Evolutionary conservation across 2,329 filamentous ascomycete species (phyloP).

Genomic region (Tolypocladium amazonense): DNA sequence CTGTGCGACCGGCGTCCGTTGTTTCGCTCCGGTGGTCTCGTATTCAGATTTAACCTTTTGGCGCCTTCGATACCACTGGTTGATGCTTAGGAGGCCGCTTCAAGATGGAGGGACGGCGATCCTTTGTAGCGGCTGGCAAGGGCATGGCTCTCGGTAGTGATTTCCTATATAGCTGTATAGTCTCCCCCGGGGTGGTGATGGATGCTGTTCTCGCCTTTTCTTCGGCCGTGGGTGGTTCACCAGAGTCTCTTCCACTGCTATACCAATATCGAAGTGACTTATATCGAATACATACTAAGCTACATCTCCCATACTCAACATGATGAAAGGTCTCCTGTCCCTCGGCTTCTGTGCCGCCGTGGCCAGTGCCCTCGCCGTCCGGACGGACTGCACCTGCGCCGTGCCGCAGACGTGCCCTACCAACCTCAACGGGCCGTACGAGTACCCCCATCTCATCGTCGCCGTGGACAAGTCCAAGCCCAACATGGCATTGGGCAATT

Average conservation of each 20-base stretch:
- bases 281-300: background rate
- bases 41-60: background rate
- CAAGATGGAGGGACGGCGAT: background rate
- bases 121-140: background rate
- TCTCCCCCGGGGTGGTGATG: background rate
- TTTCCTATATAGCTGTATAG: background rate
- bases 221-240: too few relatives aligned
- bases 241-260: background rate
- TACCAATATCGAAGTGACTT: background rate
- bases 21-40: background rate
- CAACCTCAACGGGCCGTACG: constrained; percentile 32
- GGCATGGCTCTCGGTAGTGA: background rate
- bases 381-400: constrained; percentile 8
- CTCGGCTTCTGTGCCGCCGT: constrained; percentile 3
- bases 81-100: background rate
- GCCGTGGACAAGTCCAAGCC: constrained; percentile 45
- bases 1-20: background rate
- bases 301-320: background rate
- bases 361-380: constrained; percentile 7
- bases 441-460: constrained; percentile 53
- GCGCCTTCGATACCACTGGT: background rate
- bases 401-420: constrained; percentile 26
- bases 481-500: constrained; percentile 38
- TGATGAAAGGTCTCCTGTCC: background rate
- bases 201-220: background rate